These are phyloP conservation scores for Camelina neglecta DNA, from an alignment of 345 rosid genomes.

Conservation along the genomic window DNA sequence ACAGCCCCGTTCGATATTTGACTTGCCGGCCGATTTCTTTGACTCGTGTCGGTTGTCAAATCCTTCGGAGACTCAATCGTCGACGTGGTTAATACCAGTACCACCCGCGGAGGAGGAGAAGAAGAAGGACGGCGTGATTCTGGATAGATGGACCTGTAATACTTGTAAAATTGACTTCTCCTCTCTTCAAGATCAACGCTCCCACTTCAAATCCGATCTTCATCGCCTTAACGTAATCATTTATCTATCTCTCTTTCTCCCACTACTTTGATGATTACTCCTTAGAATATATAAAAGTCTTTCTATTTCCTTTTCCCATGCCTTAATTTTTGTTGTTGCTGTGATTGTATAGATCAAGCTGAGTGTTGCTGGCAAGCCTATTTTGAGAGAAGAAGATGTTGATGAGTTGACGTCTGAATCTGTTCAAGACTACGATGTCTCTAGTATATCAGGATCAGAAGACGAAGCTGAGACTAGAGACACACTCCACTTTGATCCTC, in stretches of 20 bases:
- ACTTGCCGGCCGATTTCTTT: conserved; percentile 60
- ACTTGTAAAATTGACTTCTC: conserved; percentile 82
- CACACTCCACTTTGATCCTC: conserved; percentile 34
- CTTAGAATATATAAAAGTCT: too few species aligned
- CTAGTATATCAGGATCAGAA: conserved; percentile 96
- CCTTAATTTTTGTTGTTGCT: background rate
- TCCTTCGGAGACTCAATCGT: conserved; percentile 46
- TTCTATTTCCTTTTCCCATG: background rate
- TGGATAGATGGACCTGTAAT: conserved; percentile 87
- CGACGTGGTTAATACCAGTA: conserved; percentile 3
- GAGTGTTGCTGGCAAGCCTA: conserved; percentile 76
- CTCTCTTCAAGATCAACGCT: conserved; percentile 86
- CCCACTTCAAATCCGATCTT: conserved; percentile 86
- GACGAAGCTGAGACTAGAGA: conserved; percentile 67
- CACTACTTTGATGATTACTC: background rate
- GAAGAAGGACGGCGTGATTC: conserved; percentile 40
- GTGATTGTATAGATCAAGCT: conserved; percentile 66
- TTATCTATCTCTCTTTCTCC: background rate
- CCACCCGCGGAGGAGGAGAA: conserved; percentile 38
- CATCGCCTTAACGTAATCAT: conserved; percentile 84
- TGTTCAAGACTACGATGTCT: conserved; percentile 76
- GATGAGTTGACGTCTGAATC: conserved; percentile 77
- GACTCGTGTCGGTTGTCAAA: conserved; percentile 62
- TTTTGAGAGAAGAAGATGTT: conserved; percentile 82
- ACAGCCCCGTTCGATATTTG: conserved; percentile 69